Conservation (phyloP, 371 early-diverging fungal genomes). For the Neoconidiobolus thromboides region DNA sequence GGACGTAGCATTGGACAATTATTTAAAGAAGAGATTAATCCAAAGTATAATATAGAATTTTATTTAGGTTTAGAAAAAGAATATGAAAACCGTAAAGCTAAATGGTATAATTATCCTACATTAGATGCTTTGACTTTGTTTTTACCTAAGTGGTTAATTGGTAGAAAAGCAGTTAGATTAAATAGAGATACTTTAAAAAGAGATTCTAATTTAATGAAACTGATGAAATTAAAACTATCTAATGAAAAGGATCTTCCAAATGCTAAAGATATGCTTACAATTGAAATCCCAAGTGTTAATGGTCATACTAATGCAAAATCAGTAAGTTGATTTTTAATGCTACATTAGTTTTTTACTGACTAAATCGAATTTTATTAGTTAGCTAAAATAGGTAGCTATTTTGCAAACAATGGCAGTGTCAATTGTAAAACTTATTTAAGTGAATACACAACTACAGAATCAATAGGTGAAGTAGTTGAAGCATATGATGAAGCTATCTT, state of each 20-base stretch:
- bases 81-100: neutral
- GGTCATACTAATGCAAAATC: constrained; percentile 1
- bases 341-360: neutral
- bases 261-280: too few species aligned
- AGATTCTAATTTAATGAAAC: neutral
- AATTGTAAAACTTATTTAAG: neutral
- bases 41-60: constrained; percentile 25
- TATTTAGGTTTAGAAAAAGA: constrained; percentile 10
- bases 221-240: neutral
- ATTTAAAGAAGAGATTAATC: constrained; percentile 24
- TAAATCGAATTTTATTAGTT: neutral
- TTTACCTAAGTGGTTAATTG: neutral
- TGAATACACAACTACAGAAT: too few species aligned
- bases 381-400: neutral
- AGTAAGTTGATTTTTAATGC: neutral
- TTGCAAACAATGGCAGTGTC: neutral
- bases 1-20: constrained; percentile 33
- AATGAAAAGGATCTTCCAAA: neutral
- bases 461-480: neutral
- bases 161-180: neutral
- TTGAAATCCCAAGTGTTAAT: neutral
- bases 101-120: neutral
- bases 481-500: constrained; percentile 7
- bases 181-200: neutral
- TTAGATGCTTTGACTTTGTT: neutral